Evolutionary conservation across 148 eudicot genomes (phyloP).

Genomic region (Cornus florida): DNA sequence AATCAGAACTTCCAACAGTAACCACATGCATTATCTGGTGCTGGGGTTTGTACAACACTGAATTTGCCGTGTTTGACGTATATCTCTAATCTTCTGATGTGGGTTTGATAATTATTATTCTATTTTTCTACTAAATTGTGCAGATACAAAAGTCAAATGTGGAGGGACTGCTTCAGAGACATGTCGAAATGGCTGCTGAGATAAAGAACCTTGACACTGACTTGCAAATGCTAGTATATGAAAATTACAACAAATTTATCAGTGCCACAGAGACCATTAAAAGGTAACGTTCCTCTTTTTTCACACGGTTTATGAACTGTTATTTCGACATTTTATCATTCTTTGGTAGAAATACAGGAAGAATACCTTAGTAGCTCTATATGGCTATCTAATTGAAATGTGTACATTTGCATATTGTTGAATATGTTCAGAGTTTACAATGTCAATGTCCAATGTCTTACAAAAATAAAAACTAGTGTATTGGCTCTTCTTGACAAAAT

Average conservation of each 20-base stretch:
- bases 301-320: slow-evolving; percentile 1
- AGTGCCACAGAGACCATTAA: slow-evolving; percentile 98
- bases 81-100: background rate
- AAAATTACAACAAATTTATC: slow-evolving; percentile 95
- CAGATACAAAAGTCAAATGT: slow-evolving; percentile 87
- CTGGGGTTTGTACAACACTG: background rate
- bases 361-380: background rate
- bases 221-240: slow-evolving; percentile 98
- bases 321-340: background rate
- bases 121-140: background rate
- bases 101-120: slow-evolving; percentile 7
- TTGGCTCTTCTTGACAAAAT: background rate
- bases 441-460: background rate
- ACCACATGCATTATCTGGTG: background rate
- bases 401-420: background rate
- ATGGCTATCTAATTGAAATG: background rate
- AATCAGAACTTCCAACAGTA: background rate
- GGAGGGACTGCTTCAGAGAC: slow-evolving; percentile 88
- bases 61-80: background rate
- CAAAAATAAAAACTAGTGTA: background rate
- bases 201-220: slow-evolving; percentile 97
- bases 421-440: background rate
- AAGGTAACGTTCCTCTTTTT: slow-evolving; percentile 42
- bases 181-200: slow-evolving; percentile 99
- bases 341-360: background rate